Base-by-base conservation (phyloP, 192 early-diverging fungal species). In the Geranomyces michiganensis region DNA sequence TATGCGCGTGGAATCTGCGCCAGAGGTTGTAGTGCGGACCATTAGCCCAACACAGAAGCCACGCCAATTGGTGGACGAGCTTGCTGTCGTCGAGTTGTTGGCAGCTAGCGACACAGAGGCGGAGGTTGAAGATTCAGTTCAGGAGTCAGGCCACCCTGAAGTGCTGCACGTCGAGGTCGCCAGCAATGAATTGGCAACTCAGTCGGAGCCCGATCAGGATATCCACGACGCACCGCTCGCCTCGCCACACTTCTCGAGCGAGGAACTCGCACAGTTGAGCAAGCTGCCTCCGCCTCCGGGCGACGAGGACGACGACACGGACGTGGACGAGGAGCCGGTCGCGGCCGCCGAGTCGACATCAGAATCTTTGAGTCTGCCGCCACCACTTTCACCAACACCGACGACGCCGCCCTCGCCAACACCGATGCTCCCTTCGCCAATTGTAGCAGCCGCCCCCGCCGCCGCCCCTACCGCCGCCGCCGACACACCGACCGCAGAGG, bases 251-350 rank as follows among this genome's bases (percentile, higher is more conserved):
- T 64, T 64, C 21, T 26, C 62, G 17, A n/a, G 33, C 41, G 62
- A 64, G 12, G 62, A 64, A 45, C 62, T 64, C 44, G 62, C 62
- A 12, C 27, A 43, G 5, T 29, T 64, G 5, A 41, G 27, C 32
- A 33, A 64, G 17, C 21, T 64, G 41, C 62, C 62, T 31, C 21
- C 21, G 13, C 62, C 62, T 3, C 62, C 62, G 41, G 51, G 19
- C 17, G 51, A 53, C 51, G 51, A n/a, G 51, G 24, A 2, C 24
- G 51, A 53, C 51, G 51, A n/a, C 4, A 26, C 51, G 51, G 51
- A 53, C 24, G n/a, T 17, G 17, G 7, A 53, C 51, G 7, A n/a
- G 24, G 24, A n/a, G 17, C 17, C 3, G 7, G 17, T 53, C 51
- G 7, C 51, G 19, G 51, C 19, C 4, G 24, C 51, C 4, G n/a